These are phyloP conservation scores for Aegilops longissima DNA, from an alignment of 176 grass and related monocot genomes.

Conservation along the genomic window DNA sequence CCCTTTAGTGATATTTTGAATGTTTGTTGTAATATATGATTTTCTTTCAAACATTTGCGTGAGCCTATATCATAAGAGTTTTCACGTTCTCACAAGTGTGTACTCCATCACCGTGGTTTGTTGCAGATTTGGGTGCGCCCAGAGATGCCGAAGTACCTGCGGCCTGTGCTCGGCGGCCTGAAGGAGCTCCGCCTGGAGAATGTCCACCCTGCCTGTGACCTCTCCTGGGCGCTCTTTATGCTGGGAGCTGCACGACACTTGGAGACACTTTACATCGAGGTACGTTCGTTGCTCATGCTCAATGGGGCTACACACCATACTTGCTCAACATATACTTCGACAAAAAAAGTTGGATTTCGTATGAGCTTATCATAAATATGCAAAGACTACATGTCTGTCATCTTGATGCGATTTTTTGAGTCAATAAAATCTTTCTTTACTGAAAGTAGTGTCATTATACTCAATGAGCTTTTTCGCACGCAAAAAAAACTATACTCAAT, in stretches of 20 bases:
- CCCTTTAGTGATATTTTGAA: not conserved
- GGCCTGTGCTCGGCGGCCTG: not conserved
- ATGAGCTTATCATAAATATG: too few relatives aligned
- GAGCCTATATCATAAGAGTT: not conserved
- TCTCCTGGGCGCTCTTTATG: not conserved
- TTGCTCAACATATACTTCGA: too few relatives aligned
- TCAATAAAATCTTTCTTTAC: too few relatives aligned
- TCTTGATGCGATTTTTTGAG: too few relatives aligned
- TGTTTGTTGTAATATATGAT: not conserved
- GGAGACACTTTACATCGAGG: not conserved
- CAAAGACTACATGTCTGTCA: too few relatives aligned
- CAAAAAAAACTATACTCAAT: not conserved
- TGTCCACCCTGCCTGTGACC: not conserved
- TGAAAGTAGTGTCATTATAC: too few relatives aligned
- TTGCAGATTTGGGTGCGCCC: slow-evolving; percentile 20
- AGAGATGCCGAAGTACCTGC: not conserved
- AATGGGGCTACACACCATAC: not conserved
- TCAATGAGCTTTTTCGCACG: not conserved
- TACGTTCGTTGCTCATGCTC: not conserved
- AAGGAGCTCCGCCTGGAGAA: not conserved
- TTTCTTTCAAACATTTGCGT: not conserved
- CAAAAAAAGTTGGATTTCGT: too few relatives aligned
- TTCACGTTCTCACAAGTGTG: not conserved
- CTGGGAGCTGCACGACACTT: not conserved
- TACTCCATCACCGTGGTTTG: not conserved